phyloP scores from a whole-genome alignment of 2,329 filamentous ascomycete species.

The Verticillium zaregamsianum region DNA sequence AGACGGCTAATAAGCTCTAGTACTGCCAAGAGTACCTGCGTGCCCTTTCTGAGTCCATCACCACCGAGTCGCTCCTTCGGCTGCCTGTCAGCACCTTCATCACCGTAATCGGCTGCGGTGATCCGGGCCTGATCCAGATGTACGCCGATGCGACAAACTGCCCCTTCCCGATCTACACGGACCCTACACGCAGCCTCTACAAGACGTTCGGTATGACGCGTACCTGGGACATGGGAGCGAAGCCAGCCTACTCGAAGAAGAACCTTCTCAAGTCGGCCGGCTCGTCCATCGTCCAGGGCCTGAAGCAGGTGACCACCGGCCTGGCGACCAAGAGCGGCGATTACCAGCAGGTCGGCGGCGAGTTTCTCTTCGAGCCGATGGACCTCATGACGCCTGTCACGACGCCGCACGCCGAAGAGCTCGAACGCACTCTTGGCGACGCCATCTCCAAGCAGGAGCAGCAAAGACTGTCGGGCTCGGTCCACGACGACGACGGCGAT shows the following conservation, averaged over 20 bases:
- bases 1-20: slow-evolving; percentile 30
- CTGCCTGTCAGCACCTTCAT: slow-evolving; percentile 58
- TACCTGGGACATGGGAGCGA: slow-evolving; percentile 54
- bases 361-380: slow-evolving; percentile 68
- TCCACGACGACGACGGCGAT: slow-evolving; percentile 16
- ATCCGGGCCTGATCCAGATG: slow-evolving; percentile 61
- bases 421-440: slow-evolving; percentile 24
- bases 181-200: slow-evolving; percentile 65
- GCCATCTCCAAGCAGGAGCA: slow-evolving; percentile 6
- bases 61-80: slow-evolving; percentile 41
- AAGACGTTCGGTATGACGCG: slow-evolving; percentile 63
- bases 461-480: slow-evolving; percentile 8
- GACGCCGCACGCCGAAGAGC: slow-evolving; percentile 36
- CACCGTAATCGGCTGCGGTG: slow-evolving; percentile 68
- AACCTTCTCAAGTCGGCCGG: slow-evolving; percentile 45
- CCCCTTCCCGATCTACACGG: slow-evolving; percentile 72
- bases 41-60: slow-evolving; percentile 55
- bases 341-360: slow-evolving; percentile 67
- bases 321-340: slow-evolving; percentile 62
- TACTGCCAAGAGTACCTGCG: slow-evolving; percentile 74
- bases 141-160: slow-evolving; percentile 62
- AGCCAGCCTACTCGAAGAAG: slow-evolving; percentile 61
- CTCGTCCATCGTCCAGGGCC: slow-evolving; percentile 48
- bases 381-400: slow-evolving; percentile 38
- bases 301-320: slow-evolving; percentile 54